Base-by-base conservation (phyloP, 371 early-diverging fungal genomes). In the Basidiobolus heterosporus region DNA sequence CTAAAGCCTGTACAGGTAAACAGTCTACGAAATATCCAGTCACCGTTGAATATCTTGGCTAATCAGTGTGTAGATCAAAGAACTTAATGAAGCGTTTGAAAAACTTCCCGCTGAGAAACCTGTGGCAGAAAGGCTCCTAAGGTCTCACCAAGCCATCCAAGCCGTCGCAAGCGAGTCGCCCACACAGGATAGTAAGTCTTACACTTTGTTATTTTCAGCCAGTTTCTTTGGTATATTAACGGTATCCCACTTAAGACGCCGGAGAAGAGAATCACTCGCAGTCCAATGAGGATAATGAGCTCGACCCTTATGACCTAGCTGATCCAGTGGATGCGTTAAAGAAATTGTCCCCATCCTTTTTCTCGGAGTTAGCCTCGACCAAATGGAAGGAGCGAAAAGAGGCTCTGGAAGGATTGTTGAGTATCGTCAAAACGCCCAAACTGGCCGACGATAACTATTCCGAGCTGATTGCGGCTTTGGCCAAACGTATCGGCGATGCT, bases 351-450 rank as follows among this genome's bases (percentile, higher is more conserved):
- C 30, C 30, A 30, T 30, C 30, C 30, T 30, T 30, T 30, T 30
- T 5, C 30, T 5, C 30, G 9, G 30, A 30, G 3, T 9, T 30
- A 30, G 30, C 30, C 9, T 87, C 93, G 2, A 69, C 81, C 40
- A 94, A 93, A 52, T 97, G 98, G 98, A 79, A 91, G 56, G 94
- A 94, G 55, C 72, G 96, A 56, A 88, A 88, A 58, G 95, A 93
- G 48, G 88, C 81, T 0, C 58, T 95, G 37, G 89, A 90, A 42
- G 72, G 61, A 7, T 57, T 97, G 18, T 46, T 82, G 6, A 70
- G 56, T 35, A 49, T 82, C 13, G 65, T 85, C 36, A 82, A 85
- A 48, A 63, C 77, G 2, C 83, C 85, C 1, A 83, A 82, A 45
- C 70, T 92, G 37, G 70, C 74, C 23, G 88, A 88, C 44, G 59